Conservation (phyloP, 2,329 filamentous ascomycete species). For the Fusarium sp. region DNA sequence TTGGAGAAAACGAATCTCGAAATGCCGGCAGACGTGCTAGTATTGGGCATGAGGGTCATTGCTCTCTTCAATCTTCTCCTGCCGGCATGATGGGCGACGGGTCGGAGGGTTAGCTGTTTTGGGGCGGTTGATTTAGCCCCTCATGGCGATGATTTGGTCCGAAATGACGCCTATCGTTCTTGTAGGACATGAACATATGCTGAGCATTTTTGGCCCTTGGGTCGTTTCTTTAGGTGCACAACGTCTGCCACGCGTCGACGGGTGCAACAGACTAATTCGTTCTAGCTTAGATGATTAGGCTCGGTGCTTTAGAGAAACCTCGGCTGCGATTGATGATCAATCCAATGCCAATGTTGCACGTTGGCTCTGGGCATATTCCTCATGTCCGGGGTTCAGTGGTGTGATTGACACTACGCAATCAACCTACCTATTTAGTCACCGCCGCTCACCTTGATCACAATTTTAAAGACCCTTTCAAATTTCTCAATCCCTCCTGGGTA, state of each 20-base stretch:
- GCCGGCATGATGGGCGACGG: neutral
- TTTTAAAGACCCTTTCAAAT: neutral
- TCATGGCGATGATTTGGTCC: neutral
- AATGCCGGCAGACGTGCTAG: neutral
- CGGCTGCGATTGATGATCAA: neutral
- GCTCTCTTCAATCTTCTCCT: neutral
- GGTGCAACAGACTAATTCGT: neutral
- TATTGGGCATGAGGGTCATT: neutral
- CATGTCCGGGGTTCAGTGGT: conserved; percentile 10
- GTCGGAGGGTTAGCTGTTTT: neutral
- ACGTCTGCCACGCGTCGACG: neutral
- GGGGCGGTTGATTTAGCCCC: neutral
- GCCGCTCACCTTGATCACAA: neutral
- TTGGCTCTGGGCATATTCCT: conserved; percentile 1
- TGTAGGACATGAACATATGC: neutral
- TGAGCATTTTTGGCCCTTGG: neutral
- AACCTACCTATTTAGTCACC: neutral
- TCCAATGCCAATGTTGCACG: neutral
- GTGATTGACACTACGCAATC: conserved; percentile 2
- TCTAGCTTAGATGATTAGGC: neutral
- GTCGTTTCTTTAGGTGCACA: neutral
- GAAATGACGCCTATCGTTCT: neutral
- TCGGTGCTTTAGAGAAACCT: neutral
- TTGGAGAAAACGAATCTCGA: neutral
- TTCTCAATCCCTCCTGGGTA: neutral